Evolutionary conservation across 495 filamentous ascomycete species (phyloP).

Genomic region (Trichoderma orchidacearum): DNA sequence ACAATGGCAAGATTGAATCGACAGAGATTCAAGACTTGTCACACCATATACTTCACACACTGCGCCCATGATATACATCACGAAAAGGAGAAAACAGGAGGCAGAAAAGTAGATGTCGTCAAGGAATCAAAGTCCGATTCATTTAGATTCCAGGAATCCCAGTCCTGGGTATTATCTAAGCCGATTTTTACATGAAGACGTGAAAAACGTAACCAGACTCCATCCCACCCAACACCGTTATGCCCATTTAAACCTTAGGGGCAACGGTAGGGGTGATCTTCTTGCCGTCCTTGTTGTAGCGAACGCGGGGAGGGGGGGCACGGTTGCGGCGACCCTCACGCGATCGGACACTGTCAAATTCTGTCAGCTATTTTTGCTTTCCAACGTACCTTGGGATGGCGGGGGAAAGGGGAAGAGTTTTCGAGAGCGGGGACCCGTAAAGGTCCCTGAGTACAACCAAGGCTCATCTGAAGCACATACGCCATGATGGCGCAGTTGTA

Average conservation of each 20-base stretch:
- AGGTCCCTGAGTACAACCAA: constrained; percentile 39
- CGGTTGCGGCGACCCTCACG: constrained; percentile 96
- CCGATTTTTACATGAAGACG: not conserved
- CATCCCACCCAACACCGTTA: not conserved
- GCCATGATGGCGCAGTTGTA: constrained; percentile 12
- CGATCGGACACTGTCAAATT: constrained; percentile 71
- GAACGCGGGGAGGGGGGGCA: constrained; percentile 87
- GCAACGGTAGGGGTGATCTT: constrained; percentile 86
- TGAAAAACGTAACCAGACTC: not conserved
- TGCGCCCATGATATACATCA: too few species aligned
- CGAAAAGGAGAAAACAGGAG: not conserved
- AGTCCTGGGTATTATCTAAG: not conserved
- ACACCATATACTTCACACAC: too few species aligned
- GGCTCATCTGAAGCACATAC: constrained; percentile 44
- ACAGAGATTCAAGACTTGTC: too few species aligned
- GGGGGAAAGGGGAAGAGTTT: constrained; percentile 4
- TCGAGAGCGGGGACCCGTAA: constrained; percentile 10
- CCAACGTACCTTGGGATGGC: constrained; percentile 2
- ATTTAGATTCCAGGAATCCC: not conserved
- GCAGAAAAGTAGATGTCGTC: not conserved
- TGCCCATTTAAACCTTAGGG: constrained; percentile 23
- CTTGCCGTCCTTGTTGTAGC: constrained; percentile 99
- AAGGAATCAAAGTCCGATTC: not conserved
- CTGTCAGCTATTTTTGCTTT: constrained; percentile 31
- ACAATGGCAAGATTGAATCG: too few species aligned